A percentile compares a stretch with the other conserved stretches of the same genome.
Evolutionary conservation across 225 moss, liverwort and hornwort genomes (phyloP).

Genomic region (Neckera pumila): DNA sequence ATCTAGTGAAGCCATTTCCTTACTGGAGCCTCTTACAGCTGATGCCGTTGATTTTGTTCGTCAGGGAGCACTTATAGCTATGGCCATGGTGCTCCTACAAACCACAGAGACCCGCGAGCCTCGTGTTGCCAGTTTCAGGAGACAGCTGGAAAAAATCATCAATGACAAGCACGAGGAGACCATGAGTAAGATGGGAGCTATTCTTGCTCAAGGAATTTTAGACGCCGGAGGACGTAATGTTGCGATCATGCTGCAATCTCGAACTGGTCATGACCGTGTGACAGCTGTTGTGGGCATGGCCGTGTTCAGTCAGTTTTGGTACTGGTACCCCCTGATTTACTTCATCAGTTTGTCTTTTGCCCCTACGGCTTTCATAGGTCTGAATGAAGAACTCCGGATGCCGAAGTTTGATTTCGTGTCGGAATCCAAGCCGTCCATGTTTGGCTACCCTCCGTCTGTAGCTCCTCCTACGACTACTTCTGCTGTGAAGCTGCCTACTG

Average conservation of each 20-base stretch:
- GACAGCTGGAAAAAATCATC: conserved; percentile 88
- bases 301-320: conserved; percentile 98
- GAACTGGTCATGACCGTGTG: conserved; percentile 93
- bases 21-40: conserved; percentile 86
- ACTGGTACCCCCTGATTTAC: conserved; percentile 92
- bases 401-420: conserved; percentile 95
- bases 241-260: conserved; percentile 92
- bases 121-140: conserved; percentile 71
- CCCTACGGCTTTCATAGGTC: conserved; percentile 90
- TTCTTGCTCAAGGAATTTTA: conserved; percentile 83
- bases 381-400: conserved; percentile 84
- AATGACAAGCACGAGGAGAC: conserved; percentile 96
- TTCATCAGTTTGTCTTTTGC: conserved; percentile 92
- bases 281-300: conserved; percentile 99
- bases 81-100: conserved; percentile 96
- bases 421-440: conserved; percentile 65
- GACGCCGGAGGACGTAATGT: conserved; percentile 96
- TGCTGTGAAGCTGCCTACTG: conserved; percentile 80
- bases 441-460: conserved; percentile 88
- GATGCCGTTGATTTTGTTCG: conserved; percentile 94
- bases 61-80: conserved; percentile 87
- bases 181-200: conserved; percentile 99
- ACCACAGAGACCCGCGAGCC: conserved; percentile 83
- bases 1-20: conserved; percentile 72
- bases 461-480: conserved; percentile 78